Evolutionary conservation across 176 grass and related monocot species (phyloP).

Genomic region (Carex parvula): DNA sequence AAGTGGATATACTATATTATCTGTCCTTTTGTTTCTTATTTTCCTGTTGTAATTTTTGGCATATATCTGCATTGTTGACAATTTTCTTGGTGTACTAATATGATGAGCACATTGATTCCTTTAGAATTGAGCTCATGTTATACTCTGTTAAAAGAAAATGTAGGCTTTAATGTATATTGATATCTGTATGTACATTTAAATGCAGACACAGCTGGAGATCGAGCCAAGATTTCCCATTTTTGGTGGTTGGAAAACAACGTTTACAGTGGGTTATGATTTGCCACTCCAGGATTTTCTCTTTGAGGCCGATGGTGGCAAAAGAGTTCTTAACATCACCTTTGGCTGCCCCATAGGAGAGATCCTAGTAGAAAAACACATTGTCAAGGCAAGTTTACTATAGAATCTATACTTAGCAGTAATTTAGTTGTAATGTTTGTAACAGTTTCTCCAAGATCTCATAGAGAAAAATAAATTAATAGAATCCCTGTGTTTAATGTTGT

Average conservation of each 20-base stretch:
- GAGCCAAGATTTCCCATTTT: slow-evolving; percentile 96
- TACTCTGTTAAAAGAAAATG: not conserved
- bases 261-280: slow-evolving; percentile 88
- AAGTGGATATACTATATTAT: not conserved
- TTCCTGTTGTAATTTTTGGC: not conserved
- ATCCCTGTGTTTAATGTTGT: not conserved
- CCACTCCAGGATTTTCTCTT: slow-evolving; percentile 92
- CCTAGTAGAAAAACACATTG: slow-evolving; percentile 73
- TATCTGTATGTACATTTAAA: slow-evolving; percentile 11
- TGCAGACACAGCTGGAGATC: slow-evolving; percentile 94
- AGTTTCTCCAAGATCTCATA: not conserved
- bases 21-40: not conserved
- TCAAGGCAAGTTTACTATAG: slow-evolving; percentile 51
- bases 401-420: not conserved
- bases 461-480: not conserved
- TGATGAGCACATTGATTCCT: slow-evolving; percentile 9
- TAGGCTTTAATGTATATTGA: not conserved
- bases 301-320: slow-evolving; percentile 56
- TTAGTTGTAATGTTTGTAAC: not conserved
- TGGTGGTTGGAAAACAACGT: slow-evolving; percentile 98
- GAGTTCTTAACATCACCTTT: slow-evolving; percentile 94
- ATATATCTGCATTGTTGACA: not conserved
- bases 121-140: not conserved
- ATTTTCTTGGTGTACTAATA: slow-evolving; percentile 22
- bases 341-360: slow-evolving; percentile 83